Percentiles rank a stretch among this genome's conserved stretches.
phyloP scores from a whole-genome alignment of 1,284 basidiomycete species.

The Garcileccinum viscosum region DNA sequence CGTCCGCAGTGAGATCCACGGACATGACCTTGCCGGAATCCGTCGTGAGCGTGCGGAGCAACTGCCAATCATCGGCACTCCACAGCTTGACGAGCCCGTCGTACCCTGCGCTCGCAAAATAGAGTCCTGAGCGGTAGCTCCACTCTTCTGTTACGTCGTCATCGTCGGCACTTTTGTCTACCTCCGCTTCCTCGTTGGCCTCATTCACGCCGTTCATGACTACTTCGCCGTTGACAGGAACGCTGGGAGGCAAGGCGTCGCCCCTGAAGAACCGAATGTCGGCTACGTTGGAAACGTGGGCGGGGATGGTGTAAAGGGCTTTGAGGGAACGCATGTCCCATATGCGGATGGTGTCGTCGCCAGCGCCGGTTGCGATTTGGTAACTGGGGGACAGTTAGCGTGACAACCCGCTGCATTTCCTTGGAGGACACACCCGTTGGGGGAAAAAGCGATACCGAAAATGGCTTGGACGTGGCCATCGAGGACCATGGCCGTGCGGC shows the following conservation, averaged over 20 bases:
- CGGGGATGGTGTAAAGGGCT: slow-evolving; percentile 95
- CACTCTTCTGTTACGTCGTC: slow-evolving; percentile 56
- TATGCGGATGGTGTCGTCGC: slow-evolving; percentile 97
- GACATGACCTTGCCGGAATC: slow-evolving; percentile 99
- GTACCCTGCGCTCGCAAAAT: slow-evolving; percentile 93
- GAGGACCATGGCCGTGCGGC: slow-evolving; percentile 96
- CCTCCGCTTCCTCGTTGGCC: slow-evolving; percentile 25
- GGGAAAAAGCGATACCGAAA: slow-evolving; percentile 90
- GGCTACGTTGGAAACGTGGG: slow-evolving; percentile 92
- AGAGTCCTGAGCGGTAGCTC: slow-evolving; percentile 84
- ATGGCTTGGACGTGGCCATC: slow-evolving; percentile 97
- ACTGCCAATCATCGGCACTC: slow-evolving; percentile 98
- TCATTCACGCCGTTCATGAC: slow-evolving; percentile 41
- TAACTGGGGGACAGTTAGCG: slow-evolving; percentile 61
- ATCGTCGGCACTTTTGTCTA: slow-evolving; percentile 40
- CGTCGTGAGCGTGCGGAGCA: slow-evolving; percentile 86
- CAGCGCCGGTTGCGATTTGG: slow-evolving; percentile 95
- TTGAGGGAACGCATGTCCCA: slow-evolving; percentile 97
- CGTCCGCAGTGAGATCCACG: slow-evolving; percentile 87
- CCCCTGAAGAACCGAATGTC: slow-evolving; percentile 93
- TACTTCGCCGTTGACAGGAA: slow-evolving; percentile 39
- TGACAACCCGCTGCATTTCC: slow-evolving; percentile 11
- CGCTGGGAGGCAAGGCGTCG: slow-evolving; percentile 45
- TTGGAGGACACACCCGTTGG: slow-evolving; percentile 78
- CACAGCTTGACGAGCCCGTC: slow-evolving; percentile 96